phyloP scores from a whole-genome alignment of 495 filamentous ascomycete species.

The Cercophora newfieldiana region DNA sequence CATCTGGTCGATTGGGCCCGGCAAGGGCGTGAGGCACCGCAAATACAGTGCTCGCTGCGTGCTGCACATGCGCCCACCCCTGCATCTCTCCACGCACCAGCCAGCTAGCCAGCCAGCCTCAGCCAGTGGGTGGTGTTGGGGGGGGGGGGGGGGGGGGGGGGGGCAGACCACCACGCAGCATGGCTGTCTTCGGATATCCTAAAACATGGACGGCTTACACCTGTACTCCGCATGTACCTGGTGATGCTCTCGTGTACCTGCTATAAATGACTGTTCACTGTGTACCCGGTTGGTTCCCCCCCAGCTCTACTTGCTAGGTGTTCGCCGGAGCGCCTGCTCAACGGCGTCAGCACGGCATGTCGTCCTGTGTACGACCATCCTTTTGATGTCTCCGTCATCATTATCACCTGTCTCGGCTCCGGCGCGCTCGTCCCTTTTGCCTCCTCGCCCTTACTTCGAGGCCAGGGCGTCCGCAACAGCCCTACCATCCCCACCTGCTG shows the following conservation, averaged over 20 bases:
- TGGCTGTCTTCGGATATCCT: constrained; percentile 8
- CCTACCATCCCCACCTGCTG: neutral
- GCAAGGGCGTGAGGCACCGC: neutral
- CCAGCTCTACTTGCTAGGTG: neutral
- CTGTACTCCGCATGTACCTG: neutral
- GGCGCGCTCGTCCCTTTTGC: constrained; percentile 7
- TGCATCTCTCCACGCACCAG: constrained; percentile 16
- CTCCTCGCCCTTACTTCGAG: constrained; percentile 1
- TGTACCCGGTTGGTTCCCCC: constrained; percentile 5
- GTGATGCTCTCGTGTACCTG: constrained; percentile 13
- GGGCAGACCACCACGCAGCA: neutral
- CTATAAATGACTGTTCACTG: constrained; percentile 13
- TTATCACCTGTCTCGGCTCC: constrained; percentile 23
- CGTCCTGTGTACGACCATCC: neutral
- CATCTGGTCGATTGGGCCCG: constrained; percentile 12
- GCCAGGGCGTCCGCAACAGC: constrained; percentile 9
- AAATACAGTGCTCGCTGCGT: constrained; percentile 1
- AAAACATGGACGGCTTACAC: constrained; percentile 15
- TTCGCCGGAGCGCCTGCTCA: neutral
- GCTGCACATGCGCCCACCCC: constrained; percentile 8
- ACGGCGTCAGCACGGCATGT: constrained; percentile 6
- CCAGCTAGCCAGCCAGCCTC: neutral
- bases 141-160: too few relatives aligned
- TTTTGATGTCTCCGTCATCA: constrained; percentile 23
- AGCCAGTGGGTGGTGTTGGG: too few relatives aligned